Base-by-base conservation (phyloP, 148 eudicot genomes). In the Selenicereus undatus region DNA sequence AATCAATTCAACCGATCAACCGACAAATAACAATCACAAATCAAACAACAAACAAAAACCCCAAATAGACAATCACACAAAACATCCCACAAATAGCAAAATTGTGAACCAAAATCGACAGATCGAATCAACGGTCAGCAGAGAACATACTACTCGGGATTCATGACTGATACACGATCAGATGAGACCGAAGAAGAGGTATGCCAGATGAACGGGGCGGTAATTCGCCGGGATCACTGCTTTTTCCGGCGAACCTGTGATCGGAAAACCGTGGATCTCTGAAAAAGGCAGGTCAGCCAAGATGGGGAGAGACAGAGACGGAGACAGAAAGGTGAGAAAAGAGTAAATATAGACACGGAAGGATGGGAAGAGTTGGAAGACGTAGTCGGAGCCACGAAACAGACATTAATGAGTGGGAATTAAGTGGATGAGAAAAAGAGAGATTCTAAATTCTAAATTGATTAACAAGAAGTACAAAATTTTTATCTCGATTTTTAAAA, bases 81-180 rank as follows among this genome's bases (percentile, higher is more conserved):
- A 39, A 56, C 62, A 56, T 17, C 62, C 0, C 22, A 21, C 20
- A 43, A 78, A 71, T 24, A 21, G 36, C 24, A 60, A 0, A 43
- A 43, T 64, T 64, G 43, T 45, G 52, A 68, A 9, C 26, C 11
- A 68, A 69, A 27, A 18, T 26, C 4, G 21, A n/a, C 64, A 60
- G 50, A 79, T 76, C 72, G 76, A 79, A 75, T 50, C 74, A 54
- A 66, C 4, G 11, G 65, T n/a, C 18, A 16, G 26, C 42, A 2
- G 27, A 24, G 11, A 24, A 69, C 84, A 22, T 81, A 84, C 86
- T 84, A 84, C 66, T 84, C 84, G 13, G 84, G 86, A 84, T 84
- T 84, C 86, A 84, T 84, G 81, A 76, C 75, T 82, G 77, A 80
- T 5, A 1, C 5, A 65, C 3, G 45, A 58, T 39, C 73, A 18